Percentiles rank a stretch among this genome's conserved stretches.
phyloP scores from a whole-genome alignment of 495 filamentous ascomycete genomes.

The Paragyromitra xinjiangensis region DNA sequence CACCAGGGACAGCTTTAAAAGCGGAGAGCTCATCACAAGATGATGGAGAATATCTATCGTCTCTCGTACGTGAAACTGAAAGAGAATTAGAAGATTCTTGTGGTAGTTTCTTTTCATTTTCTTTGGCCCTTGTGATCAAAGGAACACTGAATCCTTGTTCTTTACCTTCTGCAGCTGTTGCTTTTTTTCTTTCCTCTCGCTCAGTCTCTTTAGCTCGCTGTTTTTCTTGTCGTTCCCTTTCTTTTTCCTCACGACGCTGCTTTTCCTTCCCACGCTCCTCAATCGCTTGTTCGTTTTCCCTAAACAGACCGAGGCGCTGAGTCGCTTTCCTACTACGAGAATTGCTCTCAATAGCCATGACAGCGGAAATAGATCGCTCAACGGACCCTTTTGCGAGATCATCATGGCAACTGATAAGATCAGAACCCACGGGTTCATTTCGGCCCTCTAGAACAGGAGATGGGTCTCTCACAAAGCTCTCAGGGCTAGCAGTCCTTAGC shows the following conservation, averaged over 20 bases:
- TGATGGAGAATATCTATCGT: conserved; percentile 56
- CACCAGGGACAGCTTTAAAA: conserved; percentile 54
- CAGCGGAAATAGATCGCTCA: conserved; percentile 54
- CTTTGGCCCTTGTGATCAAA: conserved; percentile 38
- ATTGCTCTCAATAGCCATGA: conserved; percentile 69
- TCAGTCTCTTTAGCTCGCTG: conserved; percentile 57
- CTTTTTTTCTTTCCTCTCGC: conserved; percentile 48
- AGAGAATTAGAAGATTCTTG: conserved; percentile 55
- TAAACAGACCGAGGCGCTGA: conserved; percentile 90
- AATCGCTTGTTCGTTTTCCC: conserved; percentile 77
- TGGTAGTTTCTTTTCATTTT: conserved; percentile 48
- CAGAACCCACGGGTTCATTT: conserved; percentile 17
- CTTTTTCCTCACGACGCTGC: conserved; percentile 61
- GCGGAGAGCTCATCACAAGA: conserved; percentile 56
- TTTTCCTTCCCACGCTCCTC: conserved; percentile 58
- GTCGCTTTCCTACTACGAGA: conserved; percentile 91
- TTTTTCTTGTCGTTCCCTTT: conserved; percentile 57
- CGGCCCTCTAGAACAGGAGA: conserved; percentile 15
- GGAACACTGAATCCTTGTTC: conserved; percentile 38
- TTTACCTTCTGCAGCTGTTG: conserved; percentile 46
- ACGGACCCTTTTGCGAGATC: conserved; percentile 32
- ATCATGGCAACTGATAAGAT: conserved; percentile 31
- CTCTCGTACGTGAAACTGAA: conserved; percentile 57
- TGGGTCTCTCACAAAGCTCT: conserved; percentile 28
- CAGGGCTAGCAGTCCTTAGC: conserved; percentile 42